Percentiles rank a stretch among this genome's conserved stretches.
Conservation (phyloP, 768 basidiomycete species). For the Botryobasidium botryosum region DNA sequence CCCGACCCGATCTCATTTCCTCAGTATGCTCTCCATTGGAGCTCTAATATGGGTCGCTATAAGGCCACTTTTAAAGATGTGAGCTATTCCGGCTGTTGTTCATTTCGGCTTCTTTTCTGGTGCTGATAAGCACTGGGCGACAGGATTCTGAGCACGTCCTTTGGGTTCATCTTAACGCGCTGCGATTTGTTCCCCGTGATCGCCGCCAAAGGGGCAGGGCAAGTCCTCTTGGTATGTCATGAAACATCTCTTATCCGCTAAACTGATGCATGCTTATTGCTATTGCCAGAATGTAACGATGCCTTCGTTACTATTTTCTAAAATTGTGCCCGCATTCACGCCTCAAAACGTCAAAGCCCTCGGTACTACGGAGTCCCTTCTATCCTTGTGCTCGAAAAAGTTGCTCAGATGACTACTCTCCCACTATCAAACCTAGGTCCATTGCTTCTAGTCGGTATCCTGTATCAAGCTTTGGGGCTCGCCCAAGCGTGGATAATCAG, state of each 20-base stretch:
- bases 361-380: conserved; percentile 7
- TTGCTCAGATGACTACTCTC: neutral
- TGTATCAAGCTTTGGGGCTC: conserved; percentile 43
- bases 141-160: conserved; percentile 36
- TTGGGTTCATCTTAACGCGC: conserved; percentile 43
- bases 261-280: neutral
- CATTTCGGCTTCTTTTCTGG: conserved; percentile 5
- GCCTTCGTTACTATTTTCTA: conserved; percentile 53
- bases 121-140: conserved; percentile 5
- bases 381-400: neutral
- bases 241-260: neutral
- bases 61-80: conserved; percentile 44
- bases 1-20: neutral
- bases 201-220: conserved; percentile 42
- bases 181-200: conserved; percentile 39
- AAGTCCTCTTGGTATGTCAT: conserved; percentile 34
- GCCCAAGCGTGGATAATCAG: conserved; percentile 36
- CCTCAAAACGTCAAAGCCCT: conserved; percentile 30
- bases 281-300: conserved; percentile 32
- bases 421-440: conserved; percentile 29
- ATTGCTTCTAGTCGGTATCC: conserved; percentile 37
- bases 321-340: conserved; percentile 49
- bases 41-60: conserved; percentile 46
- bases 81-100: conserved; percentile 15
- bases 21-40: conserved; percentile 20